Evolutionary conservation across 1,284 basidiomycete genomes (phyloP).

Genomic region (Trametes sp.): DNA sequence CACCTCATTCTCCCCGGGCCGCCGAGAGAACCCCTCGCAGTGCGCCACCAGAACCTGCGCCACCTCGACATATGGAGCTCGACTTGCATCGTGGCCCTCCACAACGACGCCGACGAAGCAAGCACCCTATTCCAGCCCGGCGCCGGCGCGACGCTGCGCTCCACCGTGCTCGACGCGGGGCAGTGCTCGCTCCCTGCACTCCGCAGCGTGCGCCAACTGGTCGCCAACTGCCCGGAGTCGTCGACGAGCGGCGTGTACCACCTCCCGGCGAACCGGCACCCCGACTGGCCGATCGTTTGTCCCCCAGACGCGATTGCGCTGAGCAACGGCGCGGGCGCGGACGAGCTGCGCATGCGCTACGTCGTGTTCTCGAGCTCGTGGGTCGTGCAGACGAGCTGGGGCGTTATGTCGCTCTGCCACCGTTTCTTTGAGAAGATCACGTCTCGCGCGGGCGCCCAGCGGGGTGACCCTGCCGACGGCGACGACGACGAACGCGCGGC

Average conservation of each 20-base stretch:
- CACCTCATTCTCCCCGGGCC: background rate
- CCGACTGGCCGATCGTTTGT: background rate
- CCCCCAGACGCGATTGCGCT: background rate
- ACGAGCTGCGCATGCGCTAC: background rate
- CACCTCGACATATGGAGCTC: background rate
- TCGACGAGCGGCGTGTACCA: background rate
- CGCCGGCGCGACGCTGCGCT: background rate
- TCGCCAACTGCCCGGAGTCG: background rate
- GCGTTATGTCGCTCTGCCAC: background rate
- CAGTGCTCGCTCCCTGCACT: background rate
- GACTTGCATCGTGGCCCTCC: background rate
- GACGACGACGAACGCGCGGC: too few relatives aligned
- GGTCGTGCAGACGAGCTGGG: background rate
- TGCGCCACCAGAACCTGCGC: background rate
- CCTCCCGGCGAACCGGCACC: background rate
- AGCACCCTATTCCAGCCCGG: background rate
- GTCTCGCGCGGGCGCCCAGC: too few relatives aligned
- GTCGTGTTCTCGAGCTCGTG: background rate
- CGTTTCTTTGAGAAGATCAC: background rate
- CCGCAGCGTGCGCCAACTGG: background rate
- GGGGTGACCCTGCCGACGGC: too few relatives aligned
- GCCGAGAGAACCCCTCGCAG: background rate
- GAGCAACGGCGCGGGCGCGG: background rate
- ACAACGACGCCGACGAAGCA: background rate
- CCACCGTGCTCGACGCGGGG: background rate